Evolutionary conservation across 257 asterid genomes (phyloP), one percentile per base, ranked within the genome.

Genomic region (Leonotis leonurus): DNA sequence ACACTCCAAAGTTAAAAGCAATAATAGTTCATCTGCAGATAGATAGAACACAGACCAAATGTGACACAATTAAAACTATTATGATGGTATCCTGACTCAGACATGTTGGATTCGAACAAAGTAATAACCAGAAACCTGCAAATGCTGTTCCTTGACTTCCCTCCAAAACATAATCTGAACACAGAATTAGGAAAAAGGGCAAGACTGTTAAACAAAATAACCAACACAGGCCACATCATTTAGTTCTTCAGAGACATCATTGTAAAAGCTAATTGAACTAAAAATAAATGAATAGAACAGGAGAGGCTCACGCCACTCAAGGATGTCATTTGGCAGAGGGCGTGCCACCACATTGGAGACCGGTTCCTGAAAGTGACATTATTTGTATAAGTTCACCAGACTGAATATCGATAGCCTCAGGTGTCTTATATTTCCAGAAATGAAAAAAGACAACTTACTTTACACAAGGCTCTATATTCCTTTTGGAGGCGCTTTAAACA

Each of bases 81-180:
- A n/a, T n/a, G n/a, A n/a, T n/a, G n/a, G n/a, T 59, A 37, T 51
- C 45, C 48, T 36, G 64, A 59, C 18, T 37, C 45, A 58, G 17
- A 57, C 21, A 53, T 59, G 37, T 50, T 50, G 59, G 67, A 59
- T 20, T 24, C 18, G 17, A 60, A 48, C 6, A 46, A 64, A 45
- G 44, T n/a, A 78, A 75, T 67, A 71, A 45, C 58, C 16, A 62
- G 68, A 67, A 70, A 93, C 99, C 97, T 89, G 95, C 90, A 84
- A 93, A 93, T 9, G 99, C 89, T 6, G 99, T 93, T 70, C 97
- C 97, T 68, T 87, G 91, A 68, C 99, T 93, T 70, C 99, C 99
- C 80, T 93, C 97, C 95, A 93, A 82, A 65, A 93, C 94, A 76
- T 93, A 93, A 82, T 93, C 99, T 93, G 95, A 52, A 26, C 67